These are phyloP conservation scores for Tricholomella constricta DNA, from an alignment of 768 basidiomycete species.

Conservation along the genomic window DNA sequence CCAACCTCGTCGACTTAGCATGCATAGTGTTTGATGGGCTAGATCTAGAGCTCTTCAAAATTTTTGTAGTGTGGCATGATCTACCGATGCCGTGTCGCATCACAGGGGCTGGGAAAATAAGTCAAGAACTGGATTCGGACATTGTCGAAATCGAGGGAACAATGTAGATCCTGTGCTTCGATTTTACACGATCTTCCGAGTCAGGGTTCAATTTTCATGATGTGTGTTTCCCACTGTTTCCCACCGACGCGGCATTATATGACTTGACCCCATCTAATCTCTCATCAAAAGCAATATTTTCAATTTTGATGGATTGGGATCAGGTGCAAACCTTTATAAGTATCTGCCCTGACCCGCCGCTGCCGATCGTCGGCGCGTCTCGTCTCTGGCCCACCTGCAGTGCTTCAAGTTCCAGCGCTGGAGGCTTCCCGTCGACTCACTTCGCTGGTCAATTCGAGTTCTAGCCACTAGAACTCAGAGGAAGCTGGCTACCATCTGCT, in stretches of 20 bases:
- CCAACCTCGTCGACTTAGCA: no score
- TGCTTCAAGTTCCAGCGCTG: not conserved
- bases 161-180: not conserved
- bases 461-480: not conserved
- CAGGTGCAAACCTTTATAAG: not conserved
- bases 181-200: constrained; percentile 4
- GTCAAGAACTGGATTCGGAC: no score
- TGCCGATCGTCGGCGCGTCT: not conserved
- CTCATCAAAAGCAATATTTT: constrained; percentile 3
- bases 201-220: not conserved
- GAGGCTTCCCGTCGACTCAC: not conserved
- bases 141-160: constrained; percentile 10
- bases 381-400: not conserved
- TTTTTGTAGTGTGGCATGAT: no score
- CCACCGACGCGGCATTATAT: constrained; percentile 1
- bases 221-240: not conserved
- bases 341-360: not conserved
- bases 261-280: constrained; percentile 3
- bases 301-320: constrained; percentile 1
- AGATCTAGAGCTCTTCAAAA: no score
- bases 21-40: no score
- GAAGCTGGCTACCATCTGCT: not conserved
- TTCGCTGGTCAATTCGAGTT: not conserved
- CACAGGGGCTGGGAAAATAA: no score
- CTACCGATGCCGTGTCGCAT: no score